These are phyloP conservation scores for Dactylonectria estremocensis DNA, from an alignment of 2,329 filamentous ascomycete genomes.

Conservation along the genomic window DNA sequence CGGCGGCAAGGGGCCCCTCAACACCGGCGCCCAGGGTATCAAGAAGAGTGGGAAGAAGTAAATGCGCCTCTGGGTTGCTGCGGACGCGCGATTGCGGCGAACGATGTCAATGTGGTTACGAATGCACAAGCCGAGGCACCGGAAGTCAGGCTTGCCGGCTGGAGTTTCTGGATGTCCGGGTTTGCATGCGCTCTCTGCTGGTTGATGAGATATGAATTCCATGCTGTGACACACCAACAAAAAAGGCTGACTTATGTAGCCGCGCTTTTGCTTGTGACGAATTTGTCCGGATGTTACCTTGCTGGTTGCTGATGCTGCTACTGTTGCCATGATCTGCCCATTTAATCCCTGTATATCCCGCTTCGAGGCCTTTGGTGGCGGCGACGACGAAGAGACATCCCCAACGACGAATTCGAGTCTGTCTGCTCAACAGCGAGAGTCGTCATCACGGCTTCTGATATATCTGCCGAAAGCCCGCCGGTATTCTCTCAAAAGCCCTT, in stretches of 20 bases:
- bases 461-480: conserved; percentile 10
- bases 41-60: conserved; percentile 99
- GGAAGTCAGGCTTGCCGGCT: conserved; percentile 30
- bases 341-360: conserved; percentile 2
- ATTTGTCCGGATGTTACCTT: conserved; percentile 1
- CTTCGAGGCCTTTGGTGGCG: background rate
- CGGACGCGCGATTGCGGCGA: conserved; percentile 16
- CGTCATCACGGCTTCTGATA: conserved; percentile 1
- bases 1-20: conserved; percentile 90
- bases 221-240: conserved; percentile 34
- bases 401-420: conserved; percentile 2
- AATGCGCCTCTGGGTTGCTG: conserved; percentile 38
- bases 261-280: background rate
- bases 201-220: conserved; percentile 48
- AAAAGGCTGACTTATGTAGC: conserved; percentile 30
- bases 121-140: conserved; percentile 39
- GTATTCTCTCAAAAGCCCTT: conserved; percentile 12
- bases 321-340: background rate
- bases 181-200: conserved; percentile 35
- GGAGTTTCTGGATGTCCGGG: conserved; percentile 40
- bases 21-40: conserved; percentile 88
- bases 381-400: background rate
- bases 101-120: conserved; percentile 26
- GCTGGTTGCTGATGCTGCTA: background rate
- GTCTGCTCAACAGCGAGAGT: background rate